Evolutionary conservation across 2,329 filamentous ascomycete species (phyloP).

Genomic region (Eutypa lata): DNA sequence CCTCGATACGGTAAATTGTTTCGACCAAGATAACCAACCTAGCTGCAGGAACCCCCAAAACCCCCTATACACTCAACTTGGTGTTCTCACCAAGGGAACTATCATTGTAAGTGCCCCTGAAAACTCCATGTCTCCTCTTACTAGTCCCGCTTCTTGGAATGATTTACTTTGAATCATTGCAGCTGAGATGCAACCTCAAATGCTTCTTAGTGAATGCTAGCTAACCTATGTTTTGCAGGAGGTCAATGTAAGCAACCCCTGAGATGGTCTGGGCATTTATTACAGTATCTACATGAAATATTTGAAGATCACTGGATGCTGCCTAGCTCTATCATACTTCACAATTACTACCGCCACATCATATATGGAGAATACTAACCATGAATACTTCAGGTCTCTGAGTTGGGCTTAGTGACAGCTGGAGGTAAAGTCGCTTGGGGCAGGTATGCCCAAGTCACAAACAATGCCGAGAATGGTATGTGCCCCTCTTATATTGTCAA

Average conservation of each 20-base stretch:
- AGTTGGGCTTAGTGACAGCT: constrained; percentile 86
- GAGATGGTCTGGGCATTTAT: constrained; percentile 39
- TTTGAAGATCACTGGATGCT: background rate
- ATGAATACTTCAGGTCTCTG: constrained; percentile 83
- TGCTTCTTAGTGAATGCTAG: background rate
- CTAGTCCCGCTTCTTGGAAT: background rate
- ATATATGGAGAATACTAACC: background rate
- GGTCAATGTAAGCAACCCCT: background rate
- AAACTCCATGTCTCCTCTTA: background rate
- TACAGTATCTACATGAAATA: background rate
- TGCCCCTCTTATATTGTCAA: background rate
- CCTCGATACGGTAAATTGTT: too few relatives aligned
- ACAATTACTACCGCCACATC: background rate
- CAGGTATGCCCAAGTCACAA: constrained; percentile 33
- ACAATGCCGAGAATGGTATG: constrained; percentile 41
- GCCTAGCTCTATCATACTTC: too few relatives aligned
- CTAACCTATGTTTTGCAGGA: constrained; percentile 3
- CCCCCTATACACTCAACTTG: constrained; percentile 87
- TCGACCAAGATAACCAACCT: background rate
- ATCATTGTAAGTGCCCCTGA: constrained; percentile 34
- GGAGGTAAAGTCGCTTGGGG: constrained; percentile 94
- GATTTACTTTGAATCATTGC: too few relatives aligned
- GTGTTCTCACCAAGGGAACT: constrained; percentile 82
- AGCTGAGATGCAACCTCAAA: background rate
- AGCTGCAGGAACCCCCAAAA: constrained; percentile 78